These are phyloP conservation scores for Cicer pinnatifidum DNA, from an alignment of 306 rosid genomes.

Conservation along the genomic window DNA sequence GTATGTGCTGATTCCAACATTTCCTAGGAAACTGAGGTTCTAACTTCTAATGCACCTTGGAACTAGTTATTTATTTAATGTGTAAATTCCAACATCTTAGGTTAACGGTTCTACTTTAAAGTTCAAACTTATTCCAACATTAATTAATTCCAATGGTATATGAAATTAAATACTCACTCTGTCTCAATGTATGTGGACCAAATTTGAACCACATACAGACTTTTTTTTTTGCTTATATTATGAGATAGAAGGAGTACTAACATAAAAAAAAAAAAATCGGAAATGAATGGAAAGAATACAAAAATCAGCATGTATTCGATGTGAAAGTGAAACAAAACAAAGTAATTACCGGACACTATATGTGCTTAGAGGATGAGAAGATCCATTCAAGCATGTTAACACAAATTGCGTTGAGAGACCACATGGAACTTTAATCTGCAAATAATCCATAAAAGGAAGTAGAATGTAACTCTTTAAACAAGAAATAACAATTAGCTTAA, in stretches of 20 bases:
- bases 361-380: constrained; percentile 76
- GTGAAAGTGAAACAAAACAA: constrained; percentile 31
- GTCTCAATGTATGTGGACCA: too few species aligned
- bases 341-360: constrained; percentile 64
- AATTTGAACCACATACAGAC: too few species aligned
- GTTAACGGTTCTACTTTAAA: not conserved
- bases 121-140: not conserved
- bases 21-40: too few species aligned
- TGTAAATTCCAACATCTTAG: not conserved
- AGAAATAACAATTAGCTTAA: constrained; percentile 32
- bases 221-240: too few species aligned
- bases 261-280: not conserved
- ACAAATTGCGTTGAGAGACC: constrained; percentile 83
- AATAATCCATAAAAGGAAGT: constrained; percentile 39
- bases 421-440: constrained; percentile 89
- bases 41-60: not conserved
- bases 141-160: constrained; percentile 1
- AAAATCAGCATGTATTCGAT: constrained; percentile 8
- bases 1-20: too few species aligned
- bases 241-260: too few species aligned
- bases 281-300: constrained; percentile 1
- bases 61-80: constrained; percentile 6
- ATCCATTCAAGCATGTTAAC: constrained; percentile 74
- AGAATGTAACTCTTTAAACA: constrained; percentile 20
- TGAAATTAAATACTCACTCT: not conserved